A percentile compares a stretch with the other conserved stretches of the same genome.
Conservation (phyloP, 345 rosid genomes). For the Diplotaxis tenuifolia region DNA sequence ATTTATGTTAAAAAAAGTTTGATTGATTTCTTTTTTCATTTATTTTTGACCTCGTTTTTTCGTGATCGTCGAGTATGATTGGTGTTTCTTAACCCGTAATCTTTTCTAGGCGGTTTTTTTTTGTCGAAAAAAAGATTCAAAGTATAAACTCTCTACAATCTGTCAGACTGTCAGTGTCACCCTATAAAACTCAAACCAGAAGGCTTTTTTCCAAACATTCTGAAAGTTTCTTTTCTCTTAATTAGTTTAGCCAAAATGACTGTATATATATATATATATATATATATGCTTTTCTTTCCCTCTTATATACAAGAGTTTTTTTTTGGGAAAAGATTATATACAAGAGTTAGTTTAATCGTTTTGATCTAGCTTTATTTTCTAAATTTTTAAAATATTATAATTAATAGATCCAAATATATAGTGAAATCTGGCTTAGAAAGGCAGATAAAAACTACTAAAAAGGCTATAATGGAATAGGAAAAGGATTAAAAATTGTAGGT, state of each 20-base stretch:
- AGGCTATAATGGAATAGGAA: neutral
- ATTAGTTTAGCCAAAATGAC: neutral
- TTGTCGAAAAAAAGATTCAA: no score
- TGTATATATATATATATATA: no score
- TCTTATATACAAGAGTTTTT: neutral
- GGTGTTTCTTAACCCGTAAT: constrained; percentile 12
- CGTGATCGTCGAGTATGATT: constrained; percentile 5
- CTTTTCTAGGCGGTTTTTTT: neutral
- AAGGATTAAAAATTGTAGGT: neutral
- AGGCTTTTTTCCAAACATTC: neutral
- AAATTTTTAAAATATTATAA: neutral
- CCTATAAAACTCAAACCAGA: neutral
- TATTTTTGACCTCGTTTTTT: neutral
- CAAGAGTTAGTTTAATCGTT: neutral
- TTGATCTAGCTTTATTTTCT: neutral
- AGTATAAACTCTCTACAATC: neutral
- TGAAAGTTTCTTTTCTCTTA: neutral
- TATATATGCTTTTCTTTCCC: neutral
- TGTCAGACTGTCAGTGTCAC: neutral
- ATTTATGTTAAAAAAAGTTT: no score
- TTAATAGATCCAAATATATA: neutral
- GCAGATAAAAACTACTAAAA: neutral
- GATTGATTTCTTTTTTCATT: neutral
- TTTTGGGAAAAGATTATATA: no score
- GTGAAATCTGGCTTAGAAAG: neutral